phyloP scores from a whole-genome alignment of 192 early-diverging fungal species.

The Backusella psychrophila region DNA sequence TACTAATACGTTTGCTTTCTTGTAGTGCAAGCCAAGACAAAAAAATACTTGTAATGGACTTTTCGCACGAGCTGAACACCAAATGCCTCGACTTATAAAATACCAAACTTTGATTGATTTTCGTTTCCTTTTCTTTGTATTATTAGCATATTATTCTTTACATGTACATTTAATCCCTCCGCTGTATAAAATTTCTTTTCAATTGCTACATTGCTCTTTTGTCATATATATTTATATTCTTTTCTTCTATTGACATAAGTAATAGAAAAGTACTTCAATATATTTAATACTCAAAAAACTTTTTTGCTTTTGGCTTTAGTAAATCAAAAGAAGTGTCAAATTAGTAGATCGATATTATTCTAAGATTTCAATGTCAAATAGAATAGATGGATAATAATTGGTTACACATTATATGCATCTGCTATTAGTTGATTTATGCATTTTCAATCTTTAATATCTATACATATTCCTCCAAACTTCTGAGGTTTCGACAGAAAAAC shows the following conservation, averaged over 20 bases:
- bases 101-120: not conserved
- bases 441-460: too few species aligned
- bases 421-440: not conserved
- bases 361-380: not conserved
- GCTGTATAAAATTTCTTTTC: not conserved
- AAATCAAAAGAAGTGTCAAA: too few species aligned
- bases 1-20: slow-evolving; percentile 1
- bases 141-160: not conserved
- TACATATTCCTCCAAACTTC: too few species aligned
- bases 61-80: slow-evolving; percentile 36
- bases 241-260: not conserved
- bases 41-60: slow-evolving; percentile 45
- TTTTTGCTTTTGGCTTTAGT: not conserved
- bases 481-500: too few species aligned
- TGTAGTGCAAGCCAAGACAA: slow-evolving; percentile 44
- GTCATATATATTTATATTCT: not conserved
- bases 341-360: not conserved
- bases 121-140: not conserved
- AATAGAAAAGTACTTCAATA: not conserved
- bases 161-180: not conserved
- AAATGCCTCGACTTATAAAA: slow-evolving; percentile 1
- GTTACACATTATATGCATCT: not conserved
- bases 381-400: not conserved
- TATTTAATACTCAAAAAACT: too few species aligned
- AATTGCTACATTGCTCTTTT: not conserved